These are phyloP conservation scores for Starmerella bacillaris DNA, from an alignment of 805 yeast species.

Conservation along the genomic window DNA sequence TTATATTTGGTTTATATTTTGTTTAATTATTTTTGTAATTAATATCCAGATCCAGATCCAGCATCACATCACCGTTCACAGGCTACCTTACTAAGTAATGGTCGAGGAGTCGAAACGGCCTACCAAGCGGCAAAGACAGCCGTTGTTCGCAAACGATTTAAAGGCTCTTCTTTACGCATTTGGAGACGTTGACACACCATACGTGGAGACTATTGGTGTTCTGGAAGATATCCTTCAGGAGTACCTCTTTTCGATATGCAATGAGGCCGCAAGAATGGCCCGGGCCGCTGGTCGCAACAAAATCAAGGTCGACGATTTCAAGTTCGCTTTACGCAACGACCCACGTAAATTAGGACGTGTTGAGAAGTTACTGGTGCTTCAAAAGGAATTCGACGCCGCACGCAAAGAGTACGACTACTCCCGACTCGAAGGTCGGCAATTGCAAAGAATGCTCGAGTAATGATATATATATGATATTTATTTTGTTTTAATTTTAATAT, in stretches of 20 bases:
- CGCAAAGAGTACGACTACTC: constrained; percentile 48
- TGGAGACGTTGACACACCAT: constrained; percentile 55
- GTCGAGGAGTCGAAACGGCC: constrained; percentile 5
- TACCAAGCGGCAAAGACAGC: constrained; percentile 14
- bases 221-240: constrained; percentile 51
- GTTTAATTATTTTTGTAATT: no score
- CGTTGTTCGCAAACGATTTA: constrained; percentile 28
- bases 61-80: no score
- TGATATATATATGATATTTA: no score
- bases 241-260: constrained; percentile 43
- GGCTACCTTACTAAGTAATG: no score
- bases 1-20: no score
- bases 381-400: constrained; percentile 46
- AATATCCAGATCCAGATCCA: no score
- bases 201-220: constrained; percentile 44
- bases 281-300: constrained; percentile 38
- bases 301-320: constrained; percentile 54
- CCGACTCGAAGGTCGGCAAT: constrained; percentile 28
- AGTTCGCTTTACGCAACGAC: constrained; percentile 49
- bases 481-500: no score
- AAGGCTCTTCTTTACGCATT: constrained; percentile 48
- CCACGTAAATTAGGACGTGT: constrained; percentile 52
- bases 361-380: constrained; percentile 41
- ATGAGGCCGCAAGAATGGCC: constrained; percentile 35
- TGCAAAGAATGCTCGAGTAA: constrained; percentile 19